Base-by-base conservation (phyloP, 352 stramenopile genomes). In the Hyaloperonospora brassicae region DNA sequence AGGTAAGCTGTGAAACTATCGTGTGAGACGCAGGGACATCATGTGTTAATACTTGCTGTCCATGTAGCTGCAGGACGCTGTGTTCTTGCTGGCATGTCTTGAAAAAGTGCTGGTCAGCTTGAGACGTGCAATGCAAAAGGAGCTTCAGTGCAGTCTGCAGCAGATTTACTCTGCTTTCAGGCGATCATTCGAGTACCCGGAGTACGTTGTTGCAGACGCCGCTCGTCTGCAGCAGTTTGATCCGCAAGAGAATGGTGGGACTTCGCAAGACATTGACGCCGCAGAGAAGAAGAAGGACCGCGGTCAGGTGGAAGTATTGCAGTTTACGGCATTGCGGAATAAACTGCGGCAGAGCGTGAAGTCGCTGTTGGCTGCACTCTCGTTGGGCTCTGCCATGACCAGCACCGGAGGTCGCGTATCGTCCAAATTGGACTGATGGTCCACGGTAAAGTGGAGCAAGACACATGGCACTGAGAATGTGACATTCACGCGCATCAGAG, bases 291-390 rank as follows among this genome's bases (percentile, higher is more conserved):
- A 66, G 4, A 53, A 65, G 47, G 57, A 75, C 10, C 66, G 66
- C n/a, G 57, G 64, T 0, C 55, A 67, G 14, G 58, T 61, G 1
- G 70, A 76, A 52, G 53, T 48, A 44, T 27, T 72, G 50, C 70
- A 73, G 44, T 74, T 76, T 52, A 48, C 59, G 13, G 48, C 61
- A 14, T 48, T 76, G 31, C 63, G 64, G 21, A 73, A 76, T 45
- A 73, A 71, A 35, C 36, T 79, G 46, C 66, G 70, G 1, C 67
- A 73, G 47, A 65, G 52, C 23, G 34, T 64, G 2, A 79, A 79
- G 61, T 61, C 61, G 14, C 41, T 79, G 7, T 34, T 79, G 24
- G 31, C 68, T 27, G 52, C 52, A 34, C 38, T 63, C 10, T 53
- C 60, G 11, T 53, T 56, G 11, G 59, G 44, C 12, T 39, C 35